A percentile compares a stretch with the other conserved stretches of the same genome.
Evolutionary conservation across 1,284 basidiomycete species (phyloP).

Genomic region (Ustilago trichophora): DNA sequence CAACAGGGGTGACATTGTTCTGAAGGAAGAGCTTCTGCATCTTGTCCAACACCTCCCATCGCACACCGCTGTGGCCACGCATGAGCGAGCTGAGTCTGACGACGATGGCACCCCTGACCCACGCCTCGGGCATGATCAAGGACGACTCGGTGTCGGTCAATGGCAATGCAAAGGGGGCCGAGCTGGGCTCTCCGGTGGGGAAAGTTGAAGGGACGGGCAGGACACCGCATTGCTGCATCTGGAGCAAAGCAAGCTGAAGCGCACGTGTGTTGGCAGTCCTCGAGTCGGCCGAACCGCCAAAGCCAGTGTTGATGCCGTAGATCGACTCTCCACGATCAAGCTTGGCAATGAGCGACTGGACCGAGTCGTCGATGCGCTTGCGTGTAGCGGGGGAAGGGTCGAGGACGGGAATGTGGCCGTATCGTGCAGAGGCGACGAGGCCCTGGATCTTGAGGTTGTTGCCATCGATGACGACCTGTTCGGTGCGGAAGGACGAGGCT

Average conservation of each 20-base stretch:
- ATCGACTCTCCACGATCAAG: conserved; percentile 56
- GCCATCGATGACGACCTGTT: conserved; percentile 55
- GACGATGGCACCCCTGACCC: conserved; percentile 87
- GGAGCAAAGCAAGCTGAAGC: conserved; percentile 56
- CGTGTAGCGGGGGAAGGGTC: conserved; percentile 38
- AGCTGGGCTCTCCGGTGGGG: conserved; percentile 47
- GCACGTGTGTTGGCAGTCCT: conserved; percentile 55
- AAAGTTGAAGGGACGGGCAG: conserved; percentile 51
- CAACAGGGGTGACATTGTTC: conserved; percentile 79
- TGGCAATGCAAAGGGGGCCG: conserved; percentile 41
- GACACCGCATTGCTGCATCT: conserved; percentile 60
- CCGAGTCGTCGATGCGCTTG: conserved; percentile 56
- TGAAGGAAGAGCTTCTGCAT: conserved; percentile 76
- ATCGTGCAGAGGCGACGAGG: conserved; percentile 52
- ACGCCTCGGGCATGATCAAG: conserved; percentile 74
- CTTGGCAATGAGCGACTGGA: conserved; percentile 46
- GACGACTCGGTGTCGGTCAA: conserved; percentile 43
- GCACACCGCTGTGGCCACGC: conserved; percentile 82
- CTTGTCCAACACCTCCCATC: conserved; percentile 80
- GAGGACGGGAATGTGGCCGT: conserved; percentile 50
- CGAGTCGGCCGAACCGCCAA: conserved; percentile 59
- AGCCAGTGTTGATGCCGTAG: conserved; percentile 59
- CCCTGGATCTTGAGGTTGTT: conserved; percentile 47
- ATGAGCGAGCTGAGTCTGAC: conserved; percentile 80
- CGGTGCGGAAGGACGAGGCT: conserved; percentile 38